Base-by-base conservation (phyloP, 2,329 filamentous ascomycete species). In the Endoconidiophora laricicola region DNA sequence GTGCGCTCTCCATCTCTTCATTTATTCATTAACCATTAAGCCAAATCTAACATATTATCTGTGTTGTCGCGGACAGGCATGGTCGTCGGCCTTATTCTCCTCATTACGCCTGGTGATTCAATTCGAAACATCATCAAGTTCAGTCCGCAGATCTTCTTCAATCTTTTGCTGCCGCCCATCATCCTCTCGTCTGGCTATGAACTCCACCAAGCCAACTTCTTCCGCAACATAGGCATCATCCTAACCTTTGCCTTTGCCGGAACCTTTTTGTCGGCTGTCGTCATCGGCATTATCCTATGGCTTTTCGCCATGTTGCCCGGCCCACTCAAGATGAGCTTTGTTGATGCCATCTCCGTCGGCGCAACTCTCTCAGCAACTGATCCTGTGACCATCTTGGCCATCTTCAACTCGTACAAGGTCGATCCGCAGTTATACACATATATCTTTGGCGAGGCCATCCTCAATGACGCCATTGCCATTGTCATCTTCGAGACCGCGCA, bases 81-180 rank as follows among this genome's bases (percentile, higher is more conserved):
- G 91, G 82, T 87, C 52, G 86, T 98, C 54, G 91, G 91, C 4
- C 71, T 98, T 58, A 76, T 94, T 53, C 79, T 98, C 52, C 78
- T 91, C 60, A 69, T 95, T 55, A 85, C 79, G 41, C 81, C 83
- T 48, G 81, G 83, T 56, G 81, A 86, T 55, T 86, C 83, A 55
- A 87, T 98, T 59, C 82, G 88, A 63, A 84, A 85, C 62, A 80
- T 86, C 56, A 87, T 98, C 61, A 94, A 83, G 65, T 98, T 98
- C 71, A 84, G 96, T 69, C 95, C 95, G 64, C 88, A 96, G 62
- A 94, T 96, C 71, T 98, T 98, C 73, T 98, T 98, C 73, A 98
- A 98, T 65, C 77, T 98, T 43, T 78, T 98, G 10, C 83, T 98
- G n/a, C 91, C 91, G 37, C 91, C 91, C 51, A 98, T 98, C 62